Base-by-base conservation (phyloP, 2,329 filamentous ascomycete species). In the Stromatinia cepivora region DNA sequence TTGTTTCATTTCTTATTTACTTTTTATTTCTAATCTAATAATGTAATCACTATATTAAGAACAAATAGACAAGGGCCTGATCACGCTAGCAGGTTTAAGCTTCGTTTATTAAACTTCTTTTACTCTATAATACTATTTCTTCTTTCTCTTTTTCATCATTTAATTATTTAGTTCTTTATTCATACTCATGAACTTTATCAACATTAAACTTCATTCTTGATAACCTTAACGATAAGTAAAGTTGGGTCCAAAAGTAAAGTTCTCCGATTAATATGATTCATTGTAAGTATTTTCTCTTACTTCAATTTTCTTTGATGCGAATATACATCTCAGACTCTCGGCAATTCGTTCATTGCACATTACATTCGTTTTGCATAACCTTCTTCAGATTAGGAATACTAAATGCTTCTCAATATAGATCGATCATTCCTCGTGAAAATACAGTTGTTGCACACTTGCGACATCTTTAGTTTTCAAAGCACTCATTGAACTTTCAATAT, bases 11-110 rank as follows among this genome's bases (percentile, higher is more conserved):
- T 15, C 9, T 25, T n/a, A 57, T 36, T 39, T 57, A 36, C 15
- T 57, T 36, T 22, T 36, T 1, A n/a, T 7, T 36, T 57, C 31
- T 57, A n/a, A 57, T 57, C 20, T 13, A n/a, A 15, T 22, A 34
- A 22, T 34, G 52, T 64, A 50, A 10, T 34, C 28, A 46, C 22
- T 50, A 25, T 64, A 39, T 52, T 11, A 28, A 25, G 20, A 28
- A 15, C 34, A 52, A 52, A 48, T 64, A 48, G 28, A 25, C 15
- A 59, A 58, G 64, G 39, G 39, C 13, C 20, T n/a, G 25, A 17
- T 42, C 39, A 45, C 64, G 52, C 53, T 66, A 59, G 53, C 53
- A 59, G 31, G 31, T 59, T 66, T 66, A 59, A 59, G 42, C 28
- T 66, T 22, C 31, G 64, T 59, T 59, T 25, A 66, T 59, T 31